phyloP scores from a whole-genome alignment of 148 eudicot genomes.

The Cornus kousa region DNA sequence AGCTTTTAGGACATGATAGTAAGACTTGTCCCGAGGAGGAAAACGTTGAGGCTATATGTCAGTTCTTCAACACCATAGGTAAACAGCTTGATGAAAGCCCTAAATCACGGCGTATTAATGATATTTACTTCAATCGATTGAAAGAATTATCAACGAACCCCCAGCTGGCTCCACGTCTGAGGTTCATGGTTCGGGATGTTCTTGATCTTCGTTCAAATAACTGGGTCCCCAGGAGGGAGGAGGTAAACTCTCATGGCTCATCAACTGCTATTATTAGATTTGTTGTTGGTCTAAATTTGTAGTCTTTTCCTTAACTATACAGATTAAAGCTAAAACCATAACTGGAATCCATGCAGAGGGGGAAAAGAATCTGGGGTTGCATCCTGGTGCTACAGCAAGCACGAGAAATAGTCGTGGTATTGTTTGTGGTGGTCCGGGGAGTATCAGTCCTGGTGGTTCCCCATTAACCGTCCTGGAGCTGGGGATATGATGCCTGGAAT shows the following conservation, averaged over 20 bases:
- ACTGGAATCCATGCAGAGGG: slow-evolving; percentile 84
- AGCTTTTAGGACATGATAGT: slow-evolving; percentile 73
- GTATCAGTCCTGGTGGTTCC: slow-evolving; percentile 51
- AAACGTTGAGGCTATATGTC: slow-evolving; percentile 90
- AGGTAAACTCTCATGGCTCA: slow-evolving; percentile 42
- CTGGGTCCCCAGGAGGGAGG: slow-evolving; percentile 92
- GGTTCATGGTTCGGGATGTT: slow-evolving; percentile 85
- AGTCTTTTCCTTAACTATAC: background rate
- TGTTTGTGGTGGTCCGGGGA: slow-evolving; percentile 58
- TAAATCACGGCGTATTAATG: slow-evolving; percentile 70
- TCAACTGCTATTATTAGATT: background rate
- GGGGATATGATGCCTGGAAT: slow-evolving; percentile 99
- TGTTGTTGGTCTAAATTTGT: background rate
- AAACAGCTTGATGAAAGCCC: slow-evolving; percentile 86
- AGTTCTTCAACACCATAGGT: slow-evolving; percentile 83
- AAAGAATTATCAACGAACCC: slow-evolving; percentile 62
- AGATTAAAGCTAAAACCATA: slow-evolving; percentile 87
- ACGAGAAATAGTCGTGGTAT: slow-evolving; percentile 57
- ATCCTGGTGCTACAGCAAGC: slow-evolving; percentile 74
- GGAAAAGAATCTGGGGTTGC: slow-evolving; percentile 72
- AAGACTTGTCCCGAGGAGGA: slow-evolving; percentile 89
- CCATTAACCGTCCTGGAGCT: slow-evolving; percentile 63
- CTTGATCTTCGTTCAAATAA: slow-evolving; percentile 69
- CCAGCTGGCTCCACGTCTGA: slow-evolving; percentile 69
- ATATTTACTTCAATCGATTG: slow-evolving; percentile 58